Conservation (phyloP, 108 stramenopile genomes). For the Aurantiochytrium sp. region DNA sequence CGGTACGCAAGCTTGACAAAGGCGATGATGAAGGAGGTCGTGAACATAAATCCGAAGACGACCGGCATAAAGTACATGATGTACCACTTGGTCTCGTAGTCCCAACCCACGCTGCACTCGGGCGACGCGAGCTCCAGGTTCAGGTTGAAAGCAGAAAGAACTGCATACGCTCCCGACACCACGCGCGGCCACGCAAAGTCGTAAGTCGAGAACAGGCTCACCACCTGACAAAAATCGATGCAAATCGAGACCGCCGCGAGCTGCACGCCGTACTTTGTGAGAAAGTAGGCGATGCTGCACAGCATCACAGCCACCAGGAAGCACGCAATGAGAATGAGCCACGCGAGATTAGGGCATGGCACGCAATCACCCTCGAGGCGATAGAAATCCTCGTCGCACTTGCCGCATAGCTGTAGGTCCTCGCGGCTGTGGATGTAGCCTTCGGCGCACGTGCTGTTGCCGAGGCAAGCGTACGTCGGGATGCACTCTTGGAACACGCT, state of each 20-base stretch:
- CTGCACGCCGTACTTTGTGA: slow-evolving; percentile 40
- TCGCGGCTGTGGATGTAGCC: slow-evolving; percentile 4
- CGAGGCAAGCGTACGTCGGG: slow-evolving; percentile 37
- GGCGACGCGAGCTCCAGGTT: slow-evolving; percentile 47
- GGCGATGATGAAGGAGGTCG: not conserved
- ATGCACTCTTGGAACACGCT: slow-evolving; percentile 33
- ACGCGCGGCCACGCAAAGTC: slow-evolving; percentile 38
- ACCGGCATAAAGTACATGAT: slow-evolving; percentile 35
- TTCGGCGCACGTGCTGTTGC: slow-evolving; percentile 40
- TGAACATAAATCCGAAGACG: not conserved
- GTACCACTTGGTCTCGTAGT: slow-evolving; percentile 42
- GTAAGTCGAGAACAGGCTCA: slow-evolving; percentile 36
- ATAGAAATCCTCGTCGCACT: slow-evolving; percentile 37
- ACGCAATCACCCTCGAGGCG: slow-evolving; percentile 39
- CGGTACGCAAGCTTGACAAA: not conserved
- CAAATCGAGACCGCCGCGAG: slow-evolving; percentile 37
- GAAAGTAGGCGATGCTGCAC: slow-evolving; percentile 12
- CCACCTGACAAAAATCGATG: slow-evolving; percentile 45
- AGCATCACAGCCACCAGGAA: not conserved
- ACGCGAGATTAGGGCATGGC: slow-evolving; percentile 38
- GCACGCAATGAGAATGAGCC: slow-evolving; percentile 35
- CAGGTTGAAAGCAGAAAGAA: slow-evolving; percentile 39
- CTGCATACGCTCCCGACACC: slow-evolving; percentile 1
- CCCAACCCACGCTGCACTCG: slow-evolving; percentile 37
- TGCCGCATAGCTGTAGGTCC: not conserved